These are phyloP conservation scores for Coprinopsis strossmayeri DNA, from an alignment of 768 basidiomycete genomes.

Conservation along the genomic window DNA sequence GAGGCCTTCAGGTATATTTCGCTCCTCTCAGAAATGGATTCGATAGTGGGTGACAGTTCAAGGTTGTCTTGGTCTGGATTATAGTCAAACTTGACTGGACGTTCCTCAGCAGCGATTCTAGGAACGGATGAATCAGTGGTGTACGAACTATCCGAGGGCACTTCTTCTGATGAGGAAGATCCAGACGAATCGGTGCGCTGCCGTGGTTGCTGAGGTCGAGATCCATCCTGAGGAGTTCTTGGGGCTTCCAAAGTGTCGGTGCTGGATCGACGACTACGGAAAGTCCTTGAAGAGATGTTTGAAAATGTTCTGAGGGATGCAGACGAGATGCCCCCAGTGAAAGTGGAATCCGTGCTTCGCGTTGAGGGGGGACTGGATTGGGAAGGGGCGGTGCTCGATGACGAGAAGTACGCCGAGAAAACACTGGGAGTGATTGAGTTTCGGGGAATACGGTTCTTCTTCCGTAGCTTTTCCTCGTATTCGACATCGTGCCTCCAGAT, in stretches of 20 bases:
- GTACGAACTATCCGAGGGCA: conserved; percentile 23
- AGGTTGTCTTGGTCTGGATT: conserved; percentile 28
- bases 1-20: conserved; percentile 28
- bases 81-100: conserved; percentile 34
- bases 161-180: conserved; percentile 34
- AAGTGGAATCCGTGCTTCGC: neutral
- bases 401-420: conserved; percentile 58
- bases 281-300: neutral
- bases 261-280: conserved; percentile 6
- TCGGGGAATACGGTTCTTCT: conserved; percentile 22
- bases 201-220: conserved; percentile 23
- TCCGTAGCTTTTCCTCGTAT: conserved; percentile 35
- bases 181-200: conserved; percentile 36
- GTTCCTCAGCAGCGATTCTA: conserved; percentile 30
- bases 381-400: conserved; percentile 39
- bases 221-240: neutral
- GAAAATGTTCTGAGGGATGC: neutral
- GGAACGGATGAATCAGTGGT: conserved; percentile 23
- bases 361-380: conserved; percentile 15
- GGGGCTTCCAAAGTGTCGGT: conserved; percentile 8
- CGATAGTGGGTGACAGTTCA: conserved; percentile 28
- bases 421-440: conserved; percentile 47
- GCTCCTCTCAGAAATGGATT: conserved; percentile 45
- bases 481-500: conserved; percentile 73
- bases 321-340: conserved; percentile 1